A percentile compares a stretch with the other conserved stretches of the same genome.
Conservation (phyloP, 139 green algal species). For the Picochlorum sp. region DNA sequence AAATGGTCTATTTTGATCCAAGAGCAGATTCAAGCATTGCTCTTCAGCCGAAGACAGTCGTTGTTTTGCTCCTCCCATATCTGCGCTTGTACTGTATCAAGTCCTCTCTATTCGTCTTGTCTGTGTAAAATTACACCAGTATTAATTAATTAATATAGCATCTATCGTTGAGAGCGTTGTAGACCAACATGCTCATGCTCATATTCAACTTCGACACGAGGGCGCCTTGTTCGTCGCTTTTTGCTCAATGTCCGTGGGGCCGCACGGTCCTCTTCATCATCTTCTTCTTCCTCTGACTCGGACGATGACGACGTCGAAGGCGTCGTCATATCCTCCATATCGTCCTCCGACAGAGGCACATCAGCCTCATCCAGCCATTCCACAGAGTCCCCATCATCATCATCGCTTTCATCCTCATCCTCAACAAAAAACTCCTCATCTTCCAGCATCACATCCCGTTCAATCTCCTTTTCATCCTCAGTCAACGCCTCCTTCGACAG, state of each 20-base stretch:
- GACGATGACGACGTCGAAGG: too few relatives aligned
- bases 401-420: slow-evolving; percentile 31
- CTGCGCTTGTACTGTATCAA: too few relatives aligned
- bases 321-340: background rate
- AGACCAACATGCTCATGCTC: too few relatives aligned
- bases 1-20: slow-evolving; percentile 53
- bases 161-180: too few relatives aligned
- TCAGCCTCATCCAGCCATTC: slow-evolving; percentile 49
- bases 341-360: slow-evolving; percentile 9
- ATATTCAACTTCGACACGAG: too few relatives aligned
- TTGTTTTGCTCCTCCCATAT: too few relatives aligned
- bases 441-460: slow-evolving; percentile 20
- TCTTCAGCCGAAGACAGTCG: slow-evolving; percentile 21
- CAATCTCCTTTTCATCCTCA: slow-evolving; percentile 46
- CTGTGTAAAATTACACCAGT: background rate
- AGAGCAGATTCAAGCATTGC: slow-evolving; percentile 42
- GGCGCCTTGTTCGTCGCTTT: too few relatives aligned
- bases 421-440: slow-evolving; percentile 43
- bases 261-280: too few relatives aligned
- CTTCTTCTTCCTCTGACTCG: too few relatives aligned
- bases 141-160: too few relatives aligned
- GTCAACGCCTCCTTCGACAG: slow-evolving; percentile 56
- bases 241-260: too few relatives aligned
- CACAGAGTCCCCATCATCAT: slow-evolving; percentile 50
- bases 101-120: background rate